These are phyloP conservation scores for Pythium rhizo-oryzae DNA, from an alignment of 352 stramenopile species.

Conservation along the genomic window DNA sequence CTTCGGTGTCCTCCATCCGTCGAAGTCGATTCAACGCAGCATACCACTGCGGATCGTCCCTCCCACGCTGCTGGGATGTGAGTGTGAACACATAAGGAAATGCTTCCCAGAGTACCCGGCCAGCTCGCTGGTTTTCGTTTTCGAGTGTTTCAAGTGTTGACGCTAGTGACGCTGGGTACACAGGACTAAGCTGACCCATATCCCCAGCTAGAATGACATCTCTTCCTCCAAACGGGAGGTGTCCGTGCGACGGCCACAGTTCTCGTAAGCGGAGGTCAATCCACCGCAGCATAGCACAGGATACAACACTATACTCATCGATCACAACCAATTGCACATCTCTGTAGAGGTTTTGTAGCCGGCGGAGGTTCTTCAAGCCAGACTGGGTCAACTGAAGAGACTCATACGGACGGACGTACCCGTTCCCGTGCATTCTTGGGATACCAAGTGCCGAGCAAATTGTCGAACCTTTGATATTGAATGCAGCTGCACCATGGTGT, in stretches of 20 bases:
- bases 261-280: not conserved
- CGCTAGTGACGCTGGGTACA: not conserved
- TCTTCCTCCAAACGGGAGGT: not conserved
- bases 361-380: too few species aligned
- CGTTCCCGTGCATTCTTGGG: too few species aligned
- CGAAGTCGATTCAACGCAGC: not conserved
- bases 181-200: not conserved
- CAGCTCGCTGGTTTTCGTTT: not conserved
- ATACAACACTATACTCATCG: not conserved
- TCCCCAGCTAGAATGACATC: not conserved
- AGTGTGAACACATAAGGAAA: not conserved
- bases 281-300: not conserved
- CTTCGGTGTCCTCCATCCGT: not conserved
- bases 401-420: too few species aligned
- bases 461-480: not conserved
- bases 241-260: not conserved
- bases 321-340: not conserved
- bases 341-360: too few species aligned
- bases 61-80: not conserved
- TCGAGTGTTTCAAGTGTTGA: not conserved
- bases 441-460: not conserved
- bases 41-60: not conserved
- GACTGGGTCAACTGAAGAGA: too few species aligned
- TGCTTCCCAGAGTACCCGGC: not conserved
- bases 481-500: slow-evolving; percentile 10